These are phyloP conservation scores for Ogataea neopini DNA, from an alignment of 805 yeast genomes.

Conservation along the genomic window DNA sequence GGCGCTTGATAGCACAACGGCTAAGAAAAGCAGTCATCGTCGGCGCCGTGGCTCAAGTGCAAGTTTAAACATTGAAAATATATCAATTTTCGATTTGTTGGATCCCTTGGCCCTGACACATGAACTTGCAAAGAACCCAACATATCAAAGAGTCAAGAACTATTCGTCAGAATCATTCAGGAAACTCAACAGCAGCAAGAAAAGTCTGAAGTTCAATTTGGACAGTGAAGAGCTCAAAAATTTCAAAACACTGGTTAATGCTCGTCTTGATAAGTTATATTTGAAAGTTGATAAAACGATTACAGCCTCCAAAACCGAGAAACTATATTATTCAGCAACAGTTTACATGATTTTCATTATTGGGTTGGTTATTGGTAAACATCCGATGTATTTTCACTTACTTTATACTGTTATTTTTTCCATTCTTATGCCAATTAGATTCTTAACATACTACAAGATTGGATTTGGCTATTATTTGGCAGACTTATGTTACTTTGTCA, in stretches of 20 bases:
- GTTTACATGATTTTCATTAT: conserved; percentile 64
- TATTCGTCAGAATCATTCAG: conserved; percentile 26
- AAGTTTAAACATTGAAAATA: conserved; percentile 25
- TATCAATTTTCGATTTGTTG: conserved; percentile 33
- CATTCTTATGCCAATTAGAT: conserved; percentile 78
- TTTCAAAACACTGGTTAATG: conserved; percentile 25
- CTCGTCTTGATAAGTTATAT: conserved; percentile 41
- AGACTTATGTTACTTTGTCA: conserved; percentile 91
- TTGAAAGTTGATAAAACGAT: conserved; percentile 38
- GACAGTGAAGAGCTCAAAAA: conserved; percentile 32
- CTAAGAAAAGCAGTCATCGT: conserved; percentile 5
- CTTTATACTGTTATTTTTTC: conserved; percentile 64
- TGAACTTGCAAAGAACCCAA: conserved; percentile 26
- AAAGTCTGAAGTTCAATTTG: conserved; percentile 27
- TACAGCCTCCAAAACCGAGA: conserved; percentile 61
- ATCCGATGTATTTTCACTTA: conserved; percentile 75
- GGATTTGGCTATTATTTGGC: conserved; percentile 87
- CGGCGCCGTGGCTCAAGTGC: conserved; percentile 22
- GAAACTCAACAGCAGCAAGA: conserved; percentile 28
- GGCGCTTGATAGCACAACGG: conserved; percentile 16
- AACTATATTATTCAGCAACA: conserved; percentile 75
- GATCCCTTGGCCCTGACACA: conserved; percentile 32
- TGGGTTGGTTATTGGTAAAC: conserved; percentile 76
- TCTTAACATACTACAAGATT: conserved; percentile 76
- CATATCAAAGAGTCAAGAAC: conserved; percentile 32